Conservation (phyloP, 2,329 filamentous ascomycete species). For the Rachicladosporium sp. region DNA sequence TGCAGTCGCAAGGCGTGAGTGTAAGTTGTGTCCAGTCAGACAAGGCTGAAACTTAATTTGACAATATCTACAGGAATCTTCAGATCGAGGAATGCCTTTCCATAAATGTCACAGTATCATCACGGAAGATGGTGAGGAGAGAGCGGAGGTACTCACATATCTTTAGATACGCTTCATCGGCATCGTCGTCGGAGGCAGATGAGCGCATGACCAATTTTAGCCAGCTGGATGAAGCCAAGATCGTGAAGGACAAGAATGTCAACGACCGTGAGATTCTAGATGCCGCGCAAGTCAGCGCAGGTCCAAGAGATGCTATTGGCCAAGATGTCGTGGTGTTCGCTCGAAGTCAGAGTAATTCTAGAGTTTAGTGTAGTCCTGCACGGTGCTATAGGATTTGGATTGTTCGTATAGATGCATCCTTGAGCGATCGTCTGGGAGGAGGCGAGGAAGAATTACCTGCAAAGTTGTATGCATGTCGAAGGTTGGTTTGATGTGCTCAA, state of each 20-base stretch:
- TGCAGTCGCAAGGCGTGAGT: conserved; percentile 8
- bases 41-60: conserved; percentile 57
- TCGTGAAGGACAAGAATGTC: background rate
- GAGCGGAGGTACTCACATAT: conserved; percentile 6
- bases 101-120: conserved; percentile 46
- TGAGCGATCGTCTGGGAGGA: conserved; percentile 5
- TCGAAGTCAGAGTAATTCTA: conserved; percentile 45
- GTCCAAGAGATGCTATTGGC: background rate
- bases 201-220: background rate
- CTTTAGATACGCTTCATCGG: conserved; percentile 5
- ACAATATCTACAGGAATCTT: conserved; percentile 50
- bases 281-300: conserved; percentile 1
- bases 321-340: conserved; percentile 1
- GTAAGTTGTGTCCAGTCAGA: conserved; percentile 36
- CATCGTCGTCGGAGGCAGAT: no score
- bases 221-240: background rate
- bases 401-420: conserved; percentile 33
- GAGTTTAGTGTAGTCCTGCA: conserved; percentile 40
- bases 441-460: conserved; percentile 2
- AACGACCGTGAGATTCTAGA: background rate
- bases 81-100: conserved; percentile 57
- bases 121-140: conserved; percentile 26
- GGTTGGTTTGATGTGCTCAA: background rate
- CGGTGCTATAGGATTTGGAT: conserved; percentile 46
- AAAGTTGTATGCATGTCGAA: background rate